Evolutionary conservation across 164 flowering plant species (phyloP), one percentile per base, ranked within the genome.

Genomic region (Nelumbo lutea): DNA sequence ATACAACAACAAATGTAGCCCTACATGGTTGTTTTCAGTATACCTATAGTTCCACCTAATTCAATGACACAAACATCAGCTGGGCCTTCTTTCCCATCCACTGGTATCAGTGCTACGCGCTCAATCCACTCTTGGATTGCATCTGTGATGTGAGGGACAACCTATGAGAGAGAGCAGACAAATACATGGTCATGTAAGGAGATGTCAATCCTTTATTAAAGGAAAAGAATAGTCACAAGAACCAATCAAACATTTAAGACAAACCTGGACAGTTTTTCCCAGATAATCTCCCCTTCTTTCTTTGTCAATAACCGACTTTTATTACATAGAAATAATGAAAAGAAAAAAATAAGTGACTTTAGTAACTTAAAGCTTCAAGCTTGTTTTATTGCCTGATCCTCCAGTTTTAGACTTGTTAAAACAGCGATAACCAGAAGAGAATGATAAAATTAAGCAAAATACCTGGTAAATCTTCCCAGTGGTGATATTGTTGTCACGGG

Each of bases 71-170:
- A 92, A 69, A 95, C 97, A 82, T 95, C 99, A 59, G 99, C 91
- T 42, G 97, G 88, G 38, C 87, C 93, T 68, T 86, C 89, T 76
- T 83, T 69, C 47, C 97, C 97, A 88, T 95, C 98, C 5, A 95
- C 97, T 27, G 98, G 96, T 65, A 88, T 79, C 78, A 66, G 64
- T 15, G 98, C 94, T 2, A 83, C 97, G 42, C 91, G 86, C 75
- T 90, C 96, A 67, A 92, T 88, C 97, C 99, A 92, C 41, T 92
- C 97, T 77, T 95, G 97, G 70, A 95, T 92, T 58, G 96, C 99
- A 81, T 92, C 90, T 2, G 99, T 95, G 27, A 92, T 79, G 66
- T 95, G 99, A 9, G 99, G 99, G 64, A 95, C 96, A 42, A 95
- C 93, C 96, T 92, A 65, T 39, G 48, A 57, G 38, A 63, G 59